Percentiles rank a stretch among this genome's conserved stretches.
phyloP scores from a whole-genome alignment of 768 basidiomycete genomes.

The Polyporus arcularius region DNA sequence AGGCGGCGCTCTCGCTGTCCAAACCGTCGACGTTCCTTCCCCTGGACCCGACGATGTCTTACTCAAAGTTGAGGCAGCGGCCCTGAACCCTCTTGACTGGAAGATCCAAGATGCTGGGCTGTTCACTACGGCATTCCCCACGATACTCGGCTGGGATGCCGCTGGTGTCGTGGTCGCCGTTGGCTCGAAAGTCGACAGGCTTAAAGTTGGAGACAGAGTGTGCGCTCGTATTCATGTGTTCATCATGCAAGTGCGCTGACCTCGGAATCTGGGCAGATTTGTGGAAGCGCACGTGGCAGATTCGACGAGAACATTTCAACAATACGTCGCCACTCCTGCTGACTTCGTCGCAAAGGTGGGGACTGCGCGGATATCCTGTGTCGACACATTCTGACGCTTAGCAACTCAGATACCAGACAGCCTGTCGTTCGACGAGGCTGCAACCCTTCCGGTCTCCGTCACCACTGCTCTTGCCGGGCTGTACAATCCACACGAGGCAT shows the following conservation, averaged over 20 bases:
- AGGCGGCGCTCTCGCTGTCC: background rate
- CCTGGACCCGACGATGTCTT: slow-evolving; percentile 34
- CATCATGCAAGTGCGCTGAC: background rate
- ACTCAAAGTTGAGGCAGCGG: slow-evolving; percentile 39
- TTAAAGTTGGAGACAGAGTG: slow-evolving; percentile 36
- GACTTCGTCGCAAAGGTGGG: slow-evolving; percentile 25
- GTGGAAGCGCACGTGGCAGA: background rate
- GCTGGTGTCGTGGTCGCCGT: slow-evolving; percentile 23
- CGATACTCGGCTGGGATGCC: slow-evolving; percentile 18
- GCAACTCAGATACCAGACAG: slow-evolving; percentile 9
- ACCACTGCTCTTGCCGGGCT: slow-evolving; percentile 8
- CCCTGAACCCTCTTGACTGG: slow-evolving; percentile 43
- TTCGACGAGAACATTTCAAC: slow-evolving; percentile 22
- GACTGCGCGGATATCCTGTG: background rate
- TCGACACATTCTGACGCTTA: background rate
- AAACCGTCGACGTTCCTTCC: slow-evolving; percentile 6
- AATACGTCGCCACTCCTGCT: slow-evolving; percentile 25
- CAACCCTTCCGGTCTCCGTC: slow-evolving; percentile 3
- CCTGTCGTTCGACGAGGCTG: slow-evolving; percentile 13
- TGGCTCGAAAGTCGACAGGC: slow-evolving; percentile 34
- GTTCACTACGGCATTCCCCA: slow-evolving; percentile 22
- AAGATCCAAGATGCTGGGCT: slow-evolving; percentile 17
- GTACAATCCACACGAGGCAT: background rate
- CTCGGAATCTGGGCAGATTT: background rate
- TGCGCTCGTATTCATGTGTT: slow-evolving; percentile 16